Evolutionary conservation across 1,284 basidiomycete species (phyloP), one percentile per base, ranked within the genome.

Genomic region (Pseudozyma thailandica): DNA sequence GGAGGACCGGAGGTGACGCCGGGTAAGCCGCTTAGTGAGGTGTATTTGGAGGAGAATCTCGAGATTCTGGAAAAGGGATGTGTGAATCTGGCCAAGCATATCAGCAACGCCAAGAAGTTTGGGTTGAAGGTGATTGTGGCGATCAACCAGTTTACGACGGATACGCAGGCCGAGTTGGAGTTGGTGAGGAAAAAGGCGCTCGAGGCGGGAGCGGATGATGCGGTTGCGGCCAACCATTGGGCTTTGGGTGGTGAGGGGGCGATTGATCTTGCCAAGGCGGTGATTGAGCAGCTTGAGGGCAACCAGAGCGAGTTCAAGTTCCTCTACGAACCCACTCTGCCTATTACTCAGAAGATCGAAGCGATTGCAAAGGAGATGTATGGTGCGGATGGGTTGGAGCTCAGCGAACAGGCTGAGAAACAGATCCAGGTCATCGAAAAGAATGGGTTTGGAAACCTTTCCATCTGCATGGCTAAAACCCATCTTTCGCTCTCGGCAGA

Each of bases 381-480:
- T 65, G 81, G 81, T 18, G 81, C 80, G 1, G 79, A 75, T 27
- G 81, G 77, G 13, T 75, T 82, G 45, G 73, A 80, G 39, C 86
- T 96, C 68, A 91, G 90, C 57, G 72, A 75, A 16, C 43, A 59
- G 0, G 94, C 95, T 39, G 87, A 88, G 81, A 89, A 88, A 79
- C 95, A 98, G 84, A 86, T 98, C 51, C 92, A 92, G 58, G 91
- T 89, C 5, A 98, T 98, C 85, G 93, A 92, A 62, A 88, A 88
- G 61, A 95, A 98, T 85, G 94, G 94, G 13, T 95, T 91, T 77
- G 84, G 87, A 31, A 85, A 88, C 68, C 49, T 81, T 35, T 72
- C 75, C 12, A 93, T 93, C 91, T 97, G 94, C 85, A 94, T 98
- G 93, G 94, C 95, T 60, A 98, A 98, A 88, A 98, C 96, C 4